Conservation (phyloP, 2,329 filamentous ascomycete genomes). For the Cryphonectria japonica region DNA sequence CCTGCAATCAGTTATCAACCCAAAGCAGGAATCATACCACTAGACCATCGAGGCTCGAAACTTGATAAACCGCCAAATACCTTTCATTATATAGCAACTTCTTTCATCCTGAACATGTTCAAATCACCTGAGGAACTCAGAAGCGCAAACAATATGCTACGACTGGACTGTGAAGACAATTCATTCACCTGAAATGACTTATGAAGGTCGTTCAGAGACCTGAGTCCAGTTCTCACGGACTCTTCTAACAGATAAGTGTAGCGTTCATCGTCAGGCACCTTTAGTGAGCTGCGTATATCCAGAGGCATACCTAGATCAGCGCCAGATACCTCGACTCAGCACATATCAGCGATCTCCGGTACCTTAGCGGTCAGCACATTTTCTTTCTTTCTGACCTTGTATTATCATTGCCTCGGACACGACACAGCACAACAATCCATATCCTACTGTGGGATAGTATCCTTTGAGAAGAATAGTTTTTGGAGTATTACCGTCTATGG, state of each 20-base stretch:
- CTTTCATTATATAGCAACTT: background rate
- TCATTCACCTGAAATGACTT: background rate
- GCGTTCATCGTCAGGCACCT: background rate
- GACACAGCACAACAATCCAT: background rate
- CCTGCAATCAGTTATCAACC: conserved; percentile 1
- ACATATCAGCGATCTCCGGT: background rate
- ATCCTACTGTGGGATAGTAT: background rate
- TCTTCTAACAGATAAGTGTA: too few species aligned
- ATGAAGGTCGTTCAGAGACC: background rate
- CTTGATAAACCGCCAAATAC: background rate
- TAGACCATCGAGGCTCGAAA: conserved; percentile 5
- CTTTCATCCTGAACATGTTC: too few species aligned
- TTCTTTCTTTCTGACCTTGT: background rate
- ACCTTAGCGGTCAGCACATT: background rate
- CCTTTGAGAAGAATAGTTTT: background rate
- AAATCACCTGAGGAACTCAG: too few species aligned
- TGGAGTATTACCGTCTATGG: background rate
- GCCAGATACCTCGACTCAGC: background rate
- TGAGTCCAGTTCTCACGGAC: background rate
- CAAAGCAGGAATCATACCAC: conserved; percentile 18
- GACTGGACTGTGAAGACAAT: too few species aligned
- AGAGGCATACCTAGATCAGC: background rate
- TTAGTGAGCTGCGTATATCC: background rate
- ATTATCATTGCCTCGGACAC: background rate
- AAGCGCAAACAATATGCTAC: too few species aligned